phyloP scores from a whole-genome alignment of 805 yeast genomes.

The Candida quercuum region DNA sequence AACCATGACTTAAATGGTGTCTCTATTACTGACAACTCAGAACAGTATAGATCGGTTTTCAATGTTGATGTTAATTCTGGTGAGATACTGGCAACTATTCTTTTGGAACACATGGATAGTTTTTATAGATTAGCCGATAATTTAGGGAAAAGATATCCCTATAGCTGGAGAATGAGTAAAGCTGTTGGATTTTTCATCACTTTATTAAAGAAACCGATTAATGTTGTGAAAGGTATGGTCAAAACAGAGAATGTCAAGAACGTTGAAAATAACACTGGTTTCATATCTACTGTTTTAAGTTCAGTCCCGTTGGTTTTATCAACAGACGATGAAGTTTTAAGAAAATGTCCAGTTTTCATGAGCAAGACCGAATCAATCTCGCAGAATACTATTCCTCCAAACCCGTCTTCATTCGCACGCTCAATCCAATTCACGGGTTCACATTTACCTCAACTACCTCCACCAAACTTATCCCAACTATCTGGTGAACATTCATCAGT shows the following conservation, averaged over 20 bases:
- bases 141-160: slow-evolving; percentile 53
- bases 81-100: slow-evolving; percentile 30
- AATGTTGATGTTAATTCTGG: slow-evolving; percentile 32
- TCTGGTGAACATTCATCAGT: too few relatives aligned
- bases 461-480: too few relatives aligned
- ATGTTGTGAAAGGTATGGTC: slow-evolving; percentile 18
- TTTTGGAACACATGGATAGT: slow-evolving; percentile 35
- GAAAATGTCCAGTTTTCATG: not conserved
- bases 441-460: too few relatives aligned
- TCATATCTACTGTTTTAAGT: slow-evolving; percentile 14
- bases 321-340: slow-evolving; percentile 16
- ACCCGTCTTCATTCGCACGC: not conserved
- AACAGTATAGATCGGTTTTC: slow-evolving; percentile 23
- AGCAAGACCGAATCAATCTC: not conserved
- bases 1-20: slow-evolving; percentile 18
- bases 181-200: slow-evolving; percentile 43
- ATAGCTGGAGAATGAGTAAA: slow-evolving; percentile 64
- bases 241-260: slow-evolving; percentile 16
- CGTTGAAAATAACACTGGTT: slow-evolving; percentile 20
- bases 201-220: slow-evolving; percentile 28
- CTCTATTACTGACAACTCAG: slow-evolving; percentile 16
- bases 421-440: too few relatives aligned
- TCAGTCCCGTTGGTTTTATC: slow-evolving; percentile 21
- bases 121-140: slow-evolving; percentile 37
- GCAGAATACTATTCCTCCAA: not conserved